Conservation (phyloP, 345 rosid genomes). For the Pugionium dolabratum region DNA sequence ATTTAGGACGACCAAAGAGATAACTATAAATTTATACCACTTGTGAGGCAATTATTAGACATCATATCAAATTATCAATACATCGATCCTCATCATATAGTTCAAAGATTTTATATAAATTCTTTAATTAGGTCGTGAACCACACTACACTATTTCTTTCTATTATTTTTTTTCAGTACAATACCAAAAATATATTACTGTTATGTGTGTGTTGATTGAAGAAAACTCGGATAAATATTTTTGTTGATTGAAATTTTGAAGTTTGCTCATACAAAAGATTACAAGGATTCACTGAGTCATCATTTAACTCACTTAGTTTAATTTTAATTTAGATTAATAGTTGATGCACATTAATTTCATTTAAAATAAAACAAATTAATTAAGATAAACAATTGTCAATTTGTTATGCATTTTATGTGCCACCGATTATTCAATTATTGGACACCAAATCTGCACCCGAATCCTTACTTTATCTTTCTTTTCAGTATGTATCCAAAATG, state of each 20-base stretch:
- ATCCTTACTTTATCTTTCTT: conserved; percentile 23
- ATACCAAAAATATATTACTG: background rate
- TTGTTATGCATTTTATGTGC: conserved; percentile 14
- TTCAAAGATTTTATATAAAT: conserved; percentile 29
- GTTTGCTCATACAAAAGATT: conserved; percentile 7
- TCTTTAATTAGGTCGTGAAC: conserved; percentile 30
- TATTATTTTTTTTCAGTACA: conserved; percentile 3
- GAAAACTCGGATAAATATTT: background rate
- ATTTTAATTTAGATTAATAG: background rate
- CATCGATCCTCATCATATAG: conserved; percentile 18
- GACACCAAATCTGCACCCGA: conserved; percentile 30
- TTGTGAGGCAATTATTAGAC: conserved; percentile 30
- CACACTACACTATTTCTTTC: conserved; percentile 19
- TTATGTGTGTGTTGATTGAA: background rate
- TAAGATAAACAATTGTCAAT: background rate
- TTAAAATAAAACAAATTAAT: background rate
- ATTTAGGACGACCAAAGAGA: background rate
- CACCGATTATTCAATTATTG: conserved; percentile 38
- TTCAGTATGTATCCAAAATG: conserved; percentile 19
- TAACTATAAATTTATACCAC: conserved; percentile 6
- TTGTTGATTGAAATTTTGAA: background rate
- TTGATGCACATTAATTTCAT: background rate
- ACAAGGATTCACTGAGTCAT: conserved; percentile 11
- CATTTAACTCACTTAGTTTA: background rate
- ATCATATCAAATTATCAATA: conserved; percentile 25